Evolutionary conservation across 306 rosid species (phyloP), one percentile per base, ranked within the genome.

Genomic region (Canavalia ensiformis): DNA sequence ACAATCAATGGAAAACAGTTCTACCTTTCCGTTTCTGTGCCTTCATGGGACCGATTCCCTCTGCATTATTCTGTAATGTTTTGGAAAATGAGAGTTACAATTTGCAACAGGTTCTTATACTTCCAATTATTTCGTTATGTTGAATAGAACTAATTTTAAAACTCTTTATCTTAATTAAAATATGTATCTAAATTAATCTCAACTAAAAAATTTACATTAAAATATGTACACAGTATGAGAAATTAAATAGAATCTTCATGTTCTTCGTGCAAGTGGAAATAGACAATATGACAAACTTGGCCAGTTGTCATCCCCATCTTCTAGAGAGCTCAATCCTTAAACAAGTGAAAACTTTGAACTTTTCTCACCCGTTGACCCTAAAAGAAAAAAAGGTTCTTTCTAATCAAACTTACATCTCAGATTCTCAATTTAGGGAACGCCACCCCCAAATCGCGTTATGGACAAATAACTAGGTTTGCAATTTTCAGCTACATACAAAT

Each of bases 1-100:
- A 74, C 58, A 59, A 75, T 77, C 25, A 79, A 63, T 82, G 56
- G 74, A 85, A 67, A 65, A 72, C 63, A 29, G 12, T 47, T 83
- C 56, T 41, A 39, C 73, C 37, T 86, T 68, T 64, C 82, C 78
- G 11, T 37, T 68, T 78, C 34, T 29, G 79, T 74, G 52, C 74
- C 76, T 68, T 75, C 47, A 58, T 28, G 68, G 33, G 49, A 47
- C 70, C 69, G 56, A 74, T 63, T 47, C 55, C 66, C 56, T 57
- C 39, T 78, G 63, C 83, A 65, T 68, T 79, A 47, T 75, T 79
- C 55, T 7, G 0, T 39, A 44, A 52, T 81, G 50, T 76, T 79
- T 74, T 77, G 42, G 64, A 39, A 47, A 67, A 35, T 34, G 1
- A 29, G 57, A 41, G 12, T 35, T 35, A 9, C 46, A 34, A 12